A percentile compares a stretch with the other conserved stretches of the same genome.
Conservation (phyloP, 345 rosid genomes). For the Arabis alpina region DNA sequence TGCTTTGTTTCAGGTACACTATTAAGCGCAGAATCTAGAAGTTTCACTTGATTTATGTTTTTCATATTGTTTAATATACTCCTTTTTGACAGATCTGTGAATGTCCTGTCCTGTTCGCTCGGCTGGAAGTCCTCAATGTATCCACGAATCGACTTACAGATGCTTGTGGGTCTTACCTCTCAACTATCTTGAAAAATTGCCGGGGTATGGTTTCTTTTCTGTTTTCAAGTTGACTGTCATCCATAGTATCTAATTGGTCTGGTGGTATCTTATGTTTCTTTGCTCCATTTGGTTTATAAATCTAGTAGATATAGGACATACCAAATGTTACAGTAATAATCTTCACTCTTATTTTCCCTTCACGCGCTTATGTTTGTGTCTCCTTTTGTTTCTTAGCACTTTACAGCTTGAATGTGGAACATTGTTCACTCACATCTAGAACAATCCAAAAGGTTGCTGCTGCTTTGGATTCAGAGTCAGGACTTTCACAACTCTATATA, state of each 20-base stretch:
- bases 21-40: constrained; percentile 30
- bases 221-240: background rate
- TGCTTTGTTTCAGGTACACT: constrained; percentile 84
- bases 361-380: constrained; percentile 7
- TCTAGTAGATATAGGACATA: background rate
- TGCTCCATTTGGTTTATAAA: constrained; percentile 18
- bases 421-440: constrained; percentile 84
- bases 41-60: constrained; percentile 11
- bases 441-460: constrained; percentile 77
- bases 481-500: constrained; percentile 72
- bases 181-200: constrained; percentile 80
- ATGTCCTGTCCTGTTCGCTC: constrained; percentile 78
- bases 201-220: constrained; percentile 53
- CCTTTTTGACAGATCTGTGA: constrained; percentile 75
- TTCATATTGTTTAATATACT: constrained; percentile 33
- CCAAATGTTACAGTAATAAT: constrained; percentile 6
- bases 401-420: constrained; percentile 77
- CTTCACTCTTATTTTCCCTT: constrained; percentile 16
- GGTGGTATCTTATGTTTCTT: constrained; percentile 22
- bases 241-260: constrained; percentile 12
- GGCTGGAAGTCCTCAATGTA: constrained; percentile 87
- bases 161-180: constrained; percentile 93
- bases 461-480: constrained; percentile 61
- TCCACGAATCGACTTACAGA: constrained; percentile 96
- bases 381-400: constrained; percentile 59